These are phyloP conservation scores for Cercospora sp. DNA, from an alignment of 2,329 filamentous ascomycete species.

Conservation along the genomic window DNA sequence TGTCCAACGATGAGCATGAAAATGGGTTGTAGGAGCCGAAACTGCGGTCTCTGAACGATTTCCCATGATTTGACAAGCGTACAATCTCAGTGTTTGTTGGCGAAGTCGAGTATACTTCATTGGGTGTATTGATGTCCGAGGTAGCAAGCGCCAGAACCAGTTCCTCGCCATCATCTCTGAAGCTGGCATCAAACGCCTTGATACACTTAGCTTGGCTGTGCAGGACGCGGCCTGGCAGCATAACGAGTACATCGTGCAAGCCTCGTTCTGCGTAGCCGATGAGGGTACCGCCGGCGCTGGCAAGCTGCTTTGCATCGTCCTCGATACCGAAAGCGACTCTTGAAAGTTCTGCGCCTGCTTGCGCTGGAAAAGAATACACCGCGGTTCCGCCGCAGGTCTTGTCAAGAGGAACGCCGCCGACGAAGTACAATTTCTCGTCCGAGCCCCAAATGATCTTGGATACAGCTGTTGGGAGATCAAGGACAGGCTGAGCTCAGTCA, in stretches of 20 bases:
- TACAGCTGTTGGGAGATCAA: not conserved
- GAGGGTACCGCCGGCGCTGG: slow-evolving; percentile 19
- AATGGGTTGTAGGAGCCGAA: slow-evolving; percentile 33
- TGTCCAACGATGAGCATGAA: slow-evolving; percentile 34
- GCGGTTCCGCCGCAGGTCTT: slow-evolving; percentile 14
- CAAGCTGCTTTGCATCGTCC: slow-evolving; percentile 23
- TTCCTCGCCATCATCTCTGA: slow-evolving; percentile 26
- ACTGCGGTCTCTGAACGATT: slow-evolving; percentile 18
- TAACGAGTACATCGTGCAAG: slow-evolving; percentile 28
- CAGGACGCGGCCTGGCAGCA: slow-evolving; percentile 16
- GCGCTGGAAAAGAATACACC: slow-evolving; percentile 10
- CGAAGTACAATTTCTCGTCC: slow-evolving; percentile 24
- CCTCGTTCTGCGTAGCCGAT: slow-evolving; percentile 27
- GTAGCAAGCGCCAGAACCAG: slow-evolving; percentile 34
- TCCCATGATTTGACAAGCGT: slow-evolving; percentile 30
- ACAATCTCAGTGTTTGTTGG: slow-evolving; percentile 23
- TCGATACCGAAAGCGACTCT: slow-evolving; percentile 22
- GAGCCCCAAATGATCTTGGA: slow-evolving; percentile 19
- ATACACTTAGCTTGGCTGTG: slow-evolving; percentile 17
- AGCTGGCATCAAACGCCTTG: slow-evolving; percentile 25
- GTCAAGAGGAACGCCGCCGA: slow-evolving; percentile 15
- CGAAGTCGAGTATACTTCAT: slow-evolving; percentile 38
- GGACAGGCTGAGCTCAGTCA: not conserved
- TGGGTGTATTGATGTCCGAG: slow-evolving; percentile 33
- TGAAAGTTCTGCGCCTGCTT: slow-evolving; percentile 10